Evolutionary conservation across 257 asterid genomes (phyloP).

Genomic region (Cynanchum wilfordii): DNA sequence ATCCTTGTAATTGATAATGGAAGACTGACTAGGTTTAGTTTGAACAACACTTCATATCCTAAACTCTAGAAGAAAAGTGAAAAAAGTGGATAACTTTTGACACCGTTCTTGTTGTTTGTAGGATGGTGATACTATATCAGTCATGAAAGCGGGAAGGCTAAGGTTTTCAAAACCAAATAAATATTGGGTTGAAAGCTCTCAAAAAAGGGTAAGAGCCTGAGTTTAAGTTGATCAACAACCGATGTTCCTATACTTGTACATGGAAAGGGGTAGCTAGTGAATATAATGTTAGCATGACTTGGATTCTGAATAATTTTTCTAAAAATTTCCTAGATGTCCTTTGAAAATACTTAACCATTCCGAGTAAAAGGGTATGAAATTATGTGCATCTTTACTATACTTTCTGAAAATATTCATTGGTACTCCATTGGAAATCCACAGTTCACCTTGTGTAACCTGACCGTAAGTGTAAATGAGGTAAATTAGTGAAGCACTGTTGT

Average conservation of each 20-base stretch:
- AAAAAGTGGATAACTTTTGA: background rate
- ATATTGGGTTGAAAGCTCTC: constrained; percentile 92
- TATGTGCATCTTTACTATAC: background rate
- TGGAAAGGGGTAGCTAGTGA: background rate
- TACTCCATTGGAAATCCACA: background rate
- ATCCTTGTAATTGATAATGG: background rate
- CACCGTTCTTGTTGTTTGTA: constrained; percentile 21
- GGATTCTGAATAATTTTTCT: background rate
- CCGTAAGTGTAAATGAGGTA: background rate
- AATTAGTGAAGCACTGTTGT: background rate
- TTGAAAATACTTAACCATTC: background rate
- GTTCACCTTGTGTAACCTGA: background rate
- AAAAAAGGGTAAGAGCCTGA: constrained; percentile 61
- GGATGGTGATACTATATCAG: constrained; percentile 72
- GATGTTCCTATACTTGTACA: background rate
- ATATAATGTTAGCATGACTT: background rate
- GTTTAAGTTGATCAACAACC: background rate
- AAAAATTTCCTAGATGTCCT: background rate
- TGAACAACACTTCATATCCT: background rate
- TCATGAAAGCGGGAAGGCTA: constrained; percentile 66
- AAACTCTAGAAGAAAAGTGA: background rate
- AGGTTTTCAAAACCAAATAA: constrained; percentile 78
- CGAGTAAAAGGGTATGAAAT: background rate
- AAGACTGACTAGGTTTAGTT: background rate
- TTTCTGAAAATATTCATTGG: background rate